Conservation (phyloP, 2,329 filamentous ascomycete species). For the Fusarium palustre region DNA sequence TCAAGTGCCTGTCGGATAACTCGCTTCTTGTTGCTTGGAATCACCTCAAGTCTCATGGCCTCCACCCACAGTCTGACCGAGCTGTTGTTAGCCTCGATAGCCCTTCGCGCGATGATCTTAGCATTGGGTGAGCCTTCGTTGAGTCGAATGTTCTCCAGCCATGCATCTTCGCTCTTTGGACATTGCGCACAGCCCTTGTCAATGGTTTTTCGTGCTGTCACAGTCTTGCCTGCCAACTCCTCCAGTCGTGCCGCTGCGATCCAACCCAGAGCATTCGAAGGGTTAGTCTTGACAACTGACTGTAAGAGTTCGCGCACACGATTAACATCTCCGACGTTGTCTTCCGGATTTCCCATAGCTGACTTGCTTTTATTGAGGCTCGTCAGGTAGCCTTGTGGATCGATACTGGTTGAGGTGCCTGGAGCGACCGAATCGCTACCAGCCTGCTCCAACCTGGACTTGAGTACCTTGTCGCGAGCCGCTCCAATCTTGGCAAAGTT, state of each 20-base stretch:
- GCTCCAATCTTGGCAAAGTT: slow-evolving; percentile 98
- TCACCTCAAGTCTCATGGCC: slow-evolving; percentile 90
- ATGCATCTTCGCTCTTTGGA: slow-evolving; percentile 93
- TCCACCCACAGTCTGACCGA: slow-evolving; percentile 94
- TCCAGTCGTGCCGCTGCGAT: slow-evolving; percentile 94
- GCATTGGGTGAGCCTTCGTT: slow-evolving; percentile 89
- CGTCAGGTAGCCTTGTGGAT: slow-evolving; percentile 95
- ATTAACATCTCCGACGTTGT: slow-evolving; percentile 93
- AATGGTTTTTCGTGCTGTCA: slow-evolving; percentile 89
- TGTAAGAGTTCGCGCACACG: slow-evolving; percentile 92
- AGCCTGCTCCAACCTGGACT: slow-evolving; percentile 92
- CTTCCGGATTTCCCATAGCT: slow-evolving; percentile 80
- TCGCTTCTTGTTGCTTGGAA: slow-evolving; percentile 87
- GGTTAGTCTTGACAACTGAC: slow-evolving; percentile 97
- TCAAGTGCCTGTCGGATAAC: slow-evolving; percentile 92
- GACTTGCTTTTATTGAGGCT: slow-evolving; percentile 86
- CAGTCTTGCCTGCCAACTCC: slow-evolving; percentile 90
- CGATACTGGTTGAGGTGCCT: slow-evolving; percentile 90
- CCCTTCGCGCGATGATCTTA: slow-evolving; percentile 93
- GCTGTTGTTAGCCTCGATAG: slow-evolving; percentile 89
- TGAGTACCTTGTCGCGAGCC: slow-evolving; percentile 93
- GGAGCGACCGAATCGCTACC: slow-evolving; percentile 73
- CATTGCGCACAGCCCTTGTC: slow-evolving; percentile 89
- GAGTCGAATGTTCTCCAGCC: slow-evolving; percentile 94
- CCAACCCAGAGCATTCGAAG: slow-evolving; percentile 94